Conservation (phyloP, 2,329 filamentous ascomycete genomes). For the Pseudocercospora ulei region DNA sequence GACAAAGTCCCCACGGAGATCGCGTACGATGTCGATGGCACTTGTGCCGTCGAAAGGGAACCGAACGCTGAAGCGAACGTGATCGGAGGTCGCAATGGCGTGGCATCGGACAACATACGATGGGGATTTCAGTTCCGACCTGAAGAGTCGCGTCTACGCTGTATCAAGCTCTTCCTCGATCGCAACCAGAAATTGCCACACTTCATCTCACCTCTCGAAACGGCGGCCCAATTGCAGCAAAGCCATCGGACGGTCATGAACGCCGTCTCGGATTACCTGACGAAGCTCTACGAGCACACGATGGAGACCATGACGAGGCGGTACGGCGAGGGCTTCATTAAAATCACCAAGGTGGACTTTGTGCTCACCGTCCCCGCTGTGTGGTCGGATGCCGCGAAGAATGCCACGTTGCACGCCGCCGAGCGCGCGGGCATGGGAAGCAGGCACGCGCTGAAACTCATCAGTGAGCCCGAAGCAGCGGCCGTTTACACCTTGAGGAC, state of each 20-base stretch:
- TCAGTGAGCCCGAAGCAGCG: slow-evolving; percentile 70
- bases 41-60: slow-evolving; percentile 4
- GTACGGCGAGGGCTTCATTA: slow-evolving; percentile 71
- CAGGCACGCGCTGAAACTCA: slow-evolving; percentile 62
- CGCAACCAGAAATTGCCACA: slow-evolving; percentile 70
- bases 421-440: slow-evolving; percentile 68
- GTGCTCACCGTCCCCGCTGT: slow-evolving; percentile 74
- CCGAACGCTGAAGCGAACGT: background rate
- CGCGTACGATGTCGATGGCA: slow-evolving; percentile 47
- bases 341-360: slow-evolving; percentile 63
- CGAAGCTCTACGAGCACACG: slow-evolving; percentile 64
- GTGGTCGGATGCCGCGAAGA: slow-evolving; percentile 79
- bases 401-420: slow-evolving; percentile 67
- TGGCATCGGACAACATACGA: slow-evolving; percentile 43
- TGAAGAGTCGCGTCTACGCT: slow-evolving; percentile 64
- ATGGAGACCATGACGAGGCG: slow-evolving; percentile 65
- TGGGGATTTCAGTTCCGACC: slow-evolving; percentile 80
- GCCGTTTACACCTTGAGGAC: slow-evolving; percentile 71
- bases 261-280: slow-evolving; percentile 69
- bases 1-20: slow-evolving; percentile 80
- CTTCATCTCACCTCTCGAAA: slow-evolving; percentile 69
- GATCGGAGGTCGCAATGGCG: slow-evolving; percentile 7
- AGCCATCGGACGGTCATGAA: slow-evolving; percentile 57
- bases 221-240: slow-evolving; percentile 62
- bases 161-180: slow-evolving; percentile 77